phyloP scores from a whole-genome alignment of 129 eudicot species.

The Silybum marianum region DNA sequence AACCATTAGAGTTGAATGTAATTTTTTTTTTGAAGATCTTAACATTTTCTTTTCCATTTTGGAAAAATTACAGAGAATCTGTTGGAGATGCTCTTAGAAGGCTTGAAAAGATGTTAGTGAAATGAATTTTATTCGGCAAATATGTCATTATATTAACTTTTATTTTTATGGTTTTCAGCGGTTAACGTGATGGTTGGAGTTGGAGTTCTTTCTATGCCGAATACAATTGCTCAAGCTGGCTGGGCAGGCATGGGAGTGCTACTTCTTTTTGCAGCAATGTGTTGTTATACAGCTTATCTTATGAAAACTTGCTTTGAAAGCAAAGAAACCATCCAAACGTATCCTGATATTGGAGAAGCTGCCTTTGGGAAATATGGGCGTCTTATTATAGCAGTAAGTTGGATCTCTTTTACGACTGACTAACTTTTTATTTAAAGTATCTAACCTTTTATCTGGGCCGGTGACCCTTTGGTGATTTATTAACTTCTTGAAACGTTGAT shows the following conservation, averaged over 20 bases:
- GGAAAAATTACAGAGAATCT: not conserved
- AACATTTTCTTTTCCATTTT: no score
- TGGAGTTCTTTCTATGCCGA: constrained; percentile 87
- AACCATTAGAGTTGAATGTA: not conserved
- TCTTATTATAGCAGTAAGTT: constrained; percentile 66
- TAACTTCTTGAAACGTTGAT: not conserved
- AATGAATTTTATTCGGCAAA: not conserved
- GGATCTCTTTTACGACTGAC: not conserved
- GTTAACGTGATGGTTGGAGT: constrained; percentile 87
- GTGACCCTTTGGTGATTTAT: not conserved
- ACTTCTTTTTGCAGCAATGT: constrained; percentile 62
- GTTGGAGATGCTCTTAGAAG: not conserved
- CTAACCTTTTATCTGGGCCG: not conserved
- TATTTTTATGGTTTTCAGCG: constrained; percentile 42
- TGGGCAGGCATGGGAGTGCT: constrained; percentile 69
- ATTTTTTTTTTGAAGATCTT: not conserved
- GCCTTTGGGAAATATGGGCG: constrained; percentile 97
- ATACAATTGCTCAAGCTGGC: constrained; percentile 70
- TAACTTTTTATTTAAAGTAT: not conserved
- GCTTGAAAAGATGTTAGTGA: not conserved
- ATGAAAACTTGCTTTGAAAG: constrained; percentile 84
- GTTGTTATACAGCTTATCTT: constrained; percentile 82
- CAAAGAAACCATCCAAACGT: constrained; percentile 56
- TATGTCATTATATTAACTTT: not conserved
- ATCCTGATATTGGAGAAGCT: constrained; percentile 93